Evolutionary conservation across 257 asterid genomes (phyloP).

Genomic region (Leptodermis oblonga): DNA sequence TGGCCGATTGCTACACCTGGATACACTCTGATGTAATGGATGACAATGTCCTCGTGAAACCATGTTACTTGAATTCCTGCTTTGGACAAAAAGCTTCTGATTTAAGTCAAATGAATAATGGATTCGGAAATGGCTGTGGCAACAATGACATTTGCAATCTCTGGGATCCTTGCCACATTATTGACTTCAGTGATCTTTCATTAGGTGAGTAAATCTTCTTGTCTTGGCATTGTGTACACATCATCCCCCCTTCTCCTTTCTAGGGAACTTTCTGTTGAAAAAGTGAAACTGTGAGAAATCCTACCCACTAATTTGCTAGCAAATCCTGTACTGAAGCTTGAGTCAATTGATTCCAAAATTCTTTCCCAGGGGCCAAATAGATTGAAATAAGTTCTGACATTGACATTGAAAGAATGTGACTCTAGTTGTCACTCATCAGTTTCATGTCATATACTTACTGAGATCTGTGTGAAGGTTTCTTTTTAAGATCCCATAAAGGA

Average conservation of each 20-base stretch:
- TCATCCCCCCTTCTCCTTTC: no score
- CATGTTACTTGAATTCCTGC: conserved; percentile 33
- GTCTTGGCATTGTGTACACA: neutral
- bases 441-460: neutral
- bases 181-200: conserved; percentile 79
- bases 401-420: neutral
- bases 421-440: neutral
- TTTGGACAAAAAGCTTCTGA: conserved; percentile 29
- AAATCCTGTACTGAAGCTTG: neutral
- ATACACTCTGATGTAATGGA: conserved; percentile 95
- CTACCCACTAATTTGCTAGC: neutral
- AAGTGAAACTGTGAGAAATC: neutral
- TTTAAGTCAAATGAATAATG: conserved; percentile 28
- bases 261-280: neutral
- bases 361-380: neutral
- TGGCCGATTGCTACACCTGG: conserved; percentile 60
- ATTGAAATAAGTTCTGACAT: neutral
- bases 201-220: conserved; percentile 54
- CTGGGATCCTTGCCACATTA: conserved; percentile 79
- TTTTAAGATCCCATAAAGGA: neutral
- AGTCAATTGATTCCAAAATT: neutral
- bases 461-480: neutral
- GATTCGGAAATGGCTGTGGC: conserved; percentile 22
- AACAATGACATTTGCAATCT: conserved; percentile 27
- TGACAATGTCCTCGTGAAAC: conserved; percentile 80